Evolutionary conservation across 140 eudicot genomes (phyloP).

Genomic region (Bidens hawaiensis): DNA sequence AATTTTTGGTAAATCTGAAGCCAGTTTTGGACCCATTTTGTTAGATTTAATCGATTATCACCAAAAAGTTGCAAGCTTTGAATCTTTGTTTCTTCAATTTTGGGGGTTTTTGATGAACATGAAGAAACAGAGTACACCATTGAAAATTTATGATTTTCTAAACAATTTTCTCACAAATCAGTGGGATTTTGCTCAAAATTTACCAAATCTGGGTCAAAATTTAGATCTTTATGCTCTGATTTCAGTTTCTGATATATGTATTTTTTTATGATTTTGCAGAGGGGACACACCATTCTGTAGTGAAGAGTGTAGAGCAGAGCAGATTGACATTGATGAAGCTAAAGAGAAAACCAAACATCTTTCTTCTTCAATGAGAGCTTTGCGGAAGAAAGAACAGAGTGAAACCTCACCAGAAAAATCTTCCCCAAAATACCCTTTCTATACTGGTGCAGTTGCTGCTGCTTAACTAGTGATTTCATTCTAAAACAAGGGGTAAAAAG

Average conservation of each 20-base stretch:
- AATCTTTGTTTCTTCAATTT: too few species aligned
- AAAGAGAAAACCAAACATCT: constrained; percentile 49
- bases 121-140: too few species aligned
- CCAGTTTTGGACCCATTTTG: too few species aligned
- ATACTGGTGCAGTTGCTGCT: constrained; percentile 63
- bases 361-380: constrained; percentile 49
- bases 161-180: background rate
- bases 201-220: constrained; percentile 1
- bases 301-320: constrained; percentile 82
- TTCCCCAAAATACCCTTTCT: constrained; percentile 36
- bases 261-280: constrained; percentile 30
- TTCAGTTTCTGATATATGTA: constrained; percentile 14
- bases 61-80: too few species aligned
- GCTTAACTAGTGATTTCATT: constrained; percentile 31
- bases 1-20: too few species aligned
- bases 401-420: constrained; percentile 38
- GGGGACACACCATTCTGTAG: constrained; percentile 88
- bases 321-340: constrained; percentile 69
- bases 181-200: background rate
- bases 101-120: too few species aligned
- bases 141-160: background rate
- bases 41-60: too few species aligned
- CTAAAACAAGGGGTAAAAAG: constrained; percentile 18
- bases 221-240: background rate
- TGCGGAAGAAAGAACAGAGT: constrained; percentile 55